Evolutionary conservation across 306 rosid species (phyloP).

Genomic region (Trichosanthes truncata): DNA sequence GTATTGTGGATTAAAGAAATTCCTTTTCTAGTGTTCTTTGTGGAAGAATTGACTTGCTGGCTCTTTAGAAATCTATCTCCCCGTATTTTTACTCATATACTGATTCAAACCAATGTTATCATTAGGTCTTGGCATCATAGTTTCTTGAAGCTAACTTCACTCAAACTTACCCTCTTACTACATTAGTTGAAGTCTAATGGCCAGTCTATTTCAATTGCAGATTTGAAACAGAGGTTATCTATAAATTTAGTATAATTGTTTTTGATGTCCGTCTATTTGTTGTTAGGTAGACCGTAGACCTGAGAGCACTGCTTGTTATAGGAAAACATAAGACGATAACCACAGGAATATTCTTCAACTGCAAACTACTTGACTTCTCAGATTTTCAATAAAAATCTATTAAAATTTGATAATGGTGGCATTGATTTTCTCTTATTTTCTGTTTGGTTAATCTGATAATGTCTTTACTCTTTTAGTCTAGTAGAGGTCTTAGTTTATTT

Average conservation of each 20-base stretch:
- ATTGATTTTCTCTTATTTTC: background rate
- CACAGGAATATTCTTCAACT: background rate
- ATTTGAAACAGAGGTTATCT: background rate
- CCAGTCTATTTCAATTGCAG: background rate
- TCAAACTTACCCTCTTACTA: background rate
- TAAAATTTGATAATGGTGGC: background rate
- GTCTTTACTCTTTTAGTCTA: constrained; percentile 1
- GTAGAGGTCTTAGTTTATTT: background rate
- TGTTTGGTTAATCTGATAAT: background rate
- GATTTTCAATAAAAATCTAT: background rate
- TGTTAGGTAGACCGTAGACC: background rate
- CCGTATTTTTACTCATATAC: background rate
- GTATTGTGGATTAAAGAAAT: background rate
- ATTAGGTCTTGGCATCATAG: background rate
- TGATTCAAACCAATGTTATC: background rate
- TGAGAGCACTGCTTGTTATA: background rate
- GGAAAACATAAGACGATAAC: background rate
- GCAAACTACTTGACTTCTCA: background rate
- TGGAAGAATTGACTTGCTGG: background rate
- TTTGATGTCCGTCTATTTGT: background rate
- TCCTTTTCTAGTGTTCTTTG: background rate
- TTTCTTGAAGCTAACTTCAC: background rate
- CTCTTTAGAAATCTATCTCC: background rate
- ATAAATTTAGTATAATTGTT: background rate
- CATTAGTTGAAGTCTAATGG: background rate